Evolutionary conservation across 1,284 basidiomycete species (phyloP).

Genomic region (Omphalotus olearius): DNA sequence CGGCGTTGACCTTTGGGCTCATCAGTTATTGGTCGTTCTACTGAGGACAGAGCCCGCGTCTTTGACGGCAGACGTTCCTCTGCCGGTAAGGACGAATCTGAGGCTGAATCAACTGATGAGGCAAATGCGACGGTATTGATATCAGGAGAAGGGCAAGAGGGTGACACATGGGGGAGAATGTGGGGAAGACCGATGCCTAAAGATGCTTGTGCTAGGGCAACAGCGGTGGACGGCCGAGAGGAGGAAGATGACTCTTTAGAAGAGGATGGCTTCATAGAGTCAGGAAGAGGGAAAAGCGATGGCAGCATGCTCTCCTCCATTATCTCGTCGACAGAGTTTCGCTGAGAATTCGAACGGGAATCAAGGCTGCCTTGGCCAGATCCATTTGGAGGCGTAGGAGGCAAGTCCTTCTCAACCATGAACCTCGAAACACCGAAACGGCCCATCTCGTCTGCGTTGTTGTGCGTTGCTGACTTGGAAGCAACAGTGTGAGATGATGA

Average conservation of each 20-base stretch:
- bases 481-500: not conserved
- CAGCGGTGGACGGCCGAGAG: slow-evolving; percentile 32
- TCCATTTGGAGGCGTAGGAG: slow-evolving; percentile 50
- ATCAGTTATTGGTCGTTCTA: not conserved
- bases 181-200: slow-evolving; percentile 55
- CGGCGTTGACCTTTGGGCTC: slow-evolving; percentile 17
- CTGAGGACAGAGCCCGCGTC: slow-evolving; percentile 8
- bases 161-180: slow-evolving; percentile 40
- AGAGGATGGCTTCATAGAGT: not conserved
- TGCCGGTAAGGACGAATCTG: not conserved
- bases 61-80: not conserved
- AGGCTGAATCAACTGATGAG: slow-evolving; percentile 18
- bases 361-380: slow-evolving; percentile 7
- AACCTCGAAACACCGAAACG: slow-evolving; percentile 22
- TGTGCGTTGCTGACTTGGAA: not conserved
- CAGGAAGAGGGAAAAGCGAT: slow-evolving; percentile 12
- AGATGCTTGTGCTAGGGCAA: slow-evolving; percentile 51
- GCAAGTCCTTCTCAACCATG: slow-evolving; percentile 59
- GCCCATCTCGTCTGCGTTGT: slow-evolving; percentile 9
- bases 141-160: slow-evolving; percentile 36
- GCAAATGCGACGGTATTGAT: slow-evolving; percentile 37
- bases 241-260: slow-evolving; percentile 15
- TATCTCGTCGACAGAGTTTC: slow-evolving; percentile 11
- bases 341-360: slow-evolving; percentile 15
- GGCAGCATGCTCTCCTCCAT: slow-evolving; percentile 8